Percentiles rank a stretch among this genome's conserved stretches.
Evolutionary conservation across 768 basidiomycete species (phyloP).

Genomic region (Pulveroboletus frians): DNA sequence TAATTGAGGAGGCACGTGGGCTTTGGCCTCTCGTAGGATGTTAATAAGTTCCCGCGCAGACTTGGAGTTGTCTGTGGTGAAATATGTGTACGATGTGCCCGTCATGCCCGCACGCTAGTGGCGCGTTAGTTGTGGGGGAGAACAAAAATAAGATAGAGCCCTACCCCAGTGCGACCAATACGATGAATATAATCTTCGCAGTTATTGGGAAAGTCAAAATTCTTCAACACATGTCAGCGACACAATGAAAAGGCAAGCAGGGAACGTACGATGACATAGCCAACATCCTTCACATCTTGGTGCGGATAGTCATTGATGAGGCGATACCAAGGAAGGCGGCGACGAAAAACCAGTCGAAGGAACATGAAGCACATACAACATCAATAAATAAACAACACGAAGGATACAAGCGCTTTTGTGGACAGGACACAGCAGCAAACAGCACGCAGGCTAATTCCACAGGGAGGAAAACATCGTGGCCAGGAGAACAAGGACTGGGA

Average conservation of each 20-base stretch:
- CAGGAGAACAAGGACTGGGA: conserved; percentile 22
- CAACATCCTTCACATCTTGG: conserved; percentile 97
- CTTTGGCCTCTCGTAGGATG: conserved; percentile 85
- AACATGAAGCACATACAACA: conserved; percentile 32
- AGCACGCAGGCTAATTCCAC: conserved; percentile 14
- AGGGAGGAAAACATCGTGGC: conserved; percentile 21
- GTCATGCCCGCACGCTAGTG: conserved; percentile 82
- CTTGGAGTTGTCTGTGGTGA: conserved; percentile 95
- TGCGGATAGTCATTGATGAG: conserved; percentile 29
- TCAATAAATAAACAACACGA: conserved; percentile 27
- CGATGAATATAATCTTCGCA: conserved; percentile 99
- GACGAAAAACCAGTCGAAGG: conserved; percentile 9
- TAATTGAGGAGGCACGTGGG: conserved; percentile 79
- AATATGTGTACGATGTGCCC: conserved; percentile 92
- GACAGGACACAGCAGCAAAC: conserved; percentile 25
- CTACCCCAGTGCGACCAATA: conserved; percentile 92
- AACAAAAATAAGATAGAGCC: conserved; percentile 20
- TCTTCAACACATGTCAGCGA: conserved; percentile 41
- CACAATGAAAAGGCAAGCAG: conserved; percentile 1
- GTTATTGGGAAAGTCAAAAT: conserved; percentile 97
- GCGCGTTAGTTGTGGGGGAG: conserved; percentile 12
- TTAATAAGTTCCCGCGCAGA: conserved; percentile 85
- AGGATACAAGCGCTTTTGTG: conserved; percentile 30
- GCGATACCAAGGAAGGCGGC: conserved; percentile 13
- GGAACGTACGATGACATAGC: conserved; percentile 84